Percentiles rank a stretch among this genome's conserved stretches.
These are phyloP conservation scores for Kandelia obovata DNA, from an alignment of 345 rosid genomes.

Conservation along the genomic window DNA sequence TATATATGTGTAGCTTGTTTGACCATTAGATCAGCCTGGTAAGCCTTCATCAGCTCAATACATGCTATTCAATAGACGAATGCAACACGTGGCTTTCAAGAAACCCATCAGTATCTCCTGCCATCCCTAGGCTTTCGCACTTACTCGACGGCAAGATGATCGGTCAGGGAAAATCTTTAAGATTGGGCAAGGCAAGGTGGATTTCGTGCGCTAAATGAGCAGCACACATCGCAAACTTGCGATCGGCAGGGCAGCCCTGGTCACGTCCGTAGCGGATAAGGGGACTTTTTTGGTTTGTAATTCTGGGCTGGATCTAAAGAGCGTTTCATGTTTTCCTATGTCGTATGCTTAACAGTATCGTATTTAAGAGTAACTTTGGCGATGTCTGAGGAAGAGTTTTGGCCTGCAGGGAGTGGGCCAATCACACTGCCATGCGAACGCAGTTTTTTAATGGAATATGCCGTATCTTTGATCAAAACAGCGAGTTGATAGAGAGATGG, in stretches of 20 bases:
- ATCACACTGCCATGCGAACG: constrained; percentile 20
- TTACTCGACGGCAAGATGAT: no score
- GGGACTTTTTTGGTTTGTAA: constrained; percentile 21
- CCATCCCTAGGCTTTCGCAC: no score
- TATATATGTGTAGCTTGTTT: no score
- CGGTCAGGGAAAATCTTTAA: no score
- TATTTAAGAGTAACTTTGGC: constrained; percentile 19
- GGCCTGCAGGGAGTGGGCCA: constrained; percentile 15
- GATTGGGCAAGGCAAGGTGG: no score
- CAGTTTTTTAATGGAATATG: constrained; percentile 12
- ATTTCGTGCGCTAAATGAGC: no score
- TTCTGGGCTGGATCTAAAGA: neutral
- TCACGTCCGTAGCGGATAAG: constrained; percentile 7
- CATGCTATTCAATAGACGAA: no score
- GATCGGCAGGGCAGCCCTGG: neutral
- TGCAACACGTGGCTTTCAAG: no score
- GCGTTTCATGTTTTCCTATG: constrained; percentile 16
- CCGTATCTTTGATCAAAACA: neutral
- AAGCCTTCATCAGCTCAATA: no score
- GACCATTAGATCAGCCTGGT: no score
- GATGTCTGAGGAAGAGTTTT: constrained; percentile 17
- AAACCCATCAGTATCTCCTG: no score
- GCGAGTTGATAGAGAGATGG: constrained; percentile 5
- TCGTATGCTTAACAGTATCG: constrained; percentile 4
- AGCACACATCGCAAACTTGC: no score